These are phyloP conservation scores for Anisodus tanguticus DNA, from an alignment of 257 asterid species.

Conservation along the genomic window DNA sequence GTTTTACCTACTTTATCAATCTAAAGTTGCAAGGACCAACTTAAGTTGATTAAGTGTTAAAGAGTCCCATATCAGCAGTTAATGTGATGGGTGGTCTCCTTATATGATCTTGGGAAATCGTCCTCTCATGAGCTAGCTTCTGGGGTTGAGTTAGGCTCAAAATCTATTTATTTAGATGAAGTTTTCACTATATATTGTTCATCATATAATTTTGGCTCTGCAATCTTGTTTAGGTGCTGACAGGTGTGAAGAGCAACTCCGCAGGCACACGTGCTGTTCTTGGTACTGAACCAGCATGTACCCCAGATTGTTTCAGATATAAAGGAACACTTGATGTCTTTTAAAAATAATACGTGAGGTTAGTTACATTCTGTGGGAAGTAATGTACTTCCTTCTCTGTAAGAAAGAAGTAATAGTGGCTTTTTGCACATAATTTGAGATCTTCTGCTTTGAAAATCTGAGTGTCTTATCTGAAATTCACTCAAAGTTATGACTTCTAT, in stretches of 20 bases:
- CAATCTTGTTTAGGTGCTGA: slow-evolving; percentile 54
- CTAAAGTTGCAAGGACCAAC: neutral
- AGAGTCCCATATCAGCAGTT: no score
- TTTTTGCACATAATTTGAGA: neutral
- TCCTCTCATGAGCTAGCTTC: no score
- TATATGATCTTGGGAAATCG: no score
- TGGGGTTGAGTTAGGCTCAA: no score
- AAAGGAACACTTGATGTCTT: slow-evolving; percentile 81
- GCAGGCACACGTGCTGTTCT: slow-evolving; percentile 43
- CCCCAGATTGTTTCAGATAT: slow-evolving; percentile 62
- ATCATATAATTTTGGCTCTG: slow-evolving; percentile 31
- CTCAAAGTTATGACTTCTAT: neutral
- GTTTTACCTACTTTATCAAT: neutral
- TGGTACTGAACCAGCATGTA: slow-evolving; percentile 49
- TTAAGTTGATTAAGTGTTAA: slow-evolving; percentile 21
- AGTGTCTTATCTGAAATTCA: neutral
- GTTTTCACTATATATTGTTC: slow-evolving; percentile 2
- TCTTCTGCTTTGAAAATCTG: slow-evolving; percentile 4
- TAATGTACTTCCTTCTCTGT: neutral
- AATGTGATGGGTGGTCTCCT: no score
- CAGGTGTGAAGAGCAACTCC: slow-evolving; percentile 46
- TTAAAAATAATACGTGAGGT: slow-evolving; percentile 76
- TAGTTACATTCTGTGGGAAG: slow-evolving; percentile 38
- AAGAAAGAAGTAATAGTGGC: neutral
- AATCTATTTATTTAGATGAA: no score